Evolutionary conservation across 106 monocot genomes (phyloP).

Genomic region (Allium cepa): DNA sequence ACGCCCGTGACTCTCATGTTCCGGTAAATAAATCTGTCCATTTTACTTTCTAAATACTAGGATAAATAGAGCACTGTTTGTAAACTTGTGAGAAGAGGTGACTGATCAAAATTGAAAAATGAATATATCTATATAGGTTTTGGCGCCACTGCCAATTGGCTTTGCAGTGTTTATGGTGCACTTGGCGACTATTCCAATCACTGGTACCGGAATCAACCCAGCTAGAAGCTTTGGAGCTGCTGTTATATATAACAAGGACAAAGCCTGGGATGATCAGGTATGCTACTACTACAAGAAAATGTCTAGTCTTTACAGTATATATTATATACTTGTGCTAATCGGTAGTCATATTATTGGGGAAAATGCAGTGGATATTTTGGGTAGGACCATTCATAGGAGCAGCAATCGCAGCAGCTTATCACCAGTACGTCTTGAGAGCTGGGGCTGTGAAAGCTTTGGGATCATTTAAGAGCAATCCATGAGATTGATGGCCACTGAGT

Average conservation of each 20-base stretch:
- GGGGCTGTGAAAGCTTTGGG: constrained; percentile 28
- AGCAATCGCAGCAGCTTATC: constrained; percentile 28
- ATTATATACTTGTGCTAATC: not conserved
- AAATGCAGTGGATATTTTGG: constrained; percentile 55
- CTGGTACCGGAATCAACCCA: no score
- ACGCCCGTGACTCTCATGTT: constrained; percentile 25
- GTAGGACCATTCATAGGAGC: constrained; percentile 45
- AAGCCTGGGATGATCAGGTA: constrained; percentile 41
- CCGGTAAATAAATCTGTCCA: constrained; percentile 11
- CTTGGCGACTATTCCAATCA: no score
- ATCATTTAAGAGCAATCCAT: constrained; percentile 21
- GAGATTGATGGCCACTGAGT: not conserved
- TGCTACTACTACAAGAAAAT: not conserved
- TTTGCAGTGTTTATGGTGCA: not conserved
- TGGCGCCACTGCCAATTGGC: constrained; percentile 31
- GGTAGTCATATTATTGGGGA: not conserved
- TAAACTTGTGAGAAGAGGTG: not conserved
- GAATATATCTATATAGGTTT: constrained; percentile 11
- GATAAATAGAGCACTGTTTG: no score
- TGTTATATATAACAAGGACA: not conserved
- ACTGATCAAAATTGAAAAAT: not conserved
- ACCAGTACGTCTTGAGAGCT: constrained; percentile 32
- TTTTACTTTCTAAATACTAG: not conserved
- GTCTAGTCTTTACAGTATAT: not conserved
- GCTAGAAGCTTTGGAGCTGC: no score